Evolutionary conservation across 1,284 basidiomycete genomes (phyloP).

Genomic region (Rhodotorula sp.): DNA sequence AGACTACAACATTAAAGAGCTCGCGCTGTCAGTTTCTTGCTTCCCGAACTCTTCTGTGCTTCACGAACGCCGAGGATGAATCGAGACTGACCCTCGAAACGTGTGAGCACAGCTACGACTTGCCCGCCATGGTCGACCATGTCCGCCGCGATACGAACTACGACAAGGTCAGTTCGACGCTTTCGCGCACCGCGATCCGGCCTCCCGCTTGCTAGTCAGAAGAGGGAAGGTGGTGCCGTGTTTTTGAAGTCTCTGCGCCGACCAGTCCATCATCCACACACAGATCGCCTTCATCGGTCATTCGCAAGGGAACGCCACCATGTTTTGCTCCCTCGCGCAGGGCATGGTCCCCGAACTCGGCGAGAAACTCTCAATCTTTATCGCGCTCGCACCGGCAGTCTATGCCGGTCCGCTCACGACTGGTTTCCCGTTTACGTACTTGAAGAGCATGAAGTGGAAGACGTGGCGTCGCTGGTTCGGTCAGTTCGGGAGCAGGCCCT

Average conservation of each 20-base stretch:
- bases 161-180: conserved; percentile 52
- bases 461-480: conserved; percentile 60
- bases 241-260: background rate
- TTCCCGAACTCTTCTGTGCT: background rate
- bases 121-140: conserved; percentile 61
- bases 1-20: conserved; percentile 63
- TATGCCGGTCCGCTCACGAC: conserved; percentile 61
- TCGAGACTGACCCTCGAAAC: background rate
- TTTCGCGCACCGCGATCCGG: background rate
- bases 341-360: conserved; percentile 61
- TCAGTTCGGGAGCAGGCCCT: conserved; percentile 13
- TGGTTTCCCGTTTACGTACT: conserved; percentile 59
- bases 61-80: too few relatives aligned
- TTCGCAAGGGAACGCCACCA: conserved; percentile 60
- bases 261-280: too few relatives aligned
- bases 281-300: conserved; percentile 61
- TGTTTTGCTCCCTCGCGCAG: conserved; percentile 53
- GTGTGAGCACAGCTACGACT: conserved; percentile 52
- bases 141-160: conserved; percentile 59
- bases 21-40: conserved; percentile 52
- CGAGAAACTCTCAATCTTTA: conserved; percentile 58
- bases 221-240: too few relatives aligned
- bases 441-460: conserved; percentile 57
- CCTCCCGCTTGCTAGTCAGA: background rate
- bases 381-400: conserved; percentile 62